phyloP scores from a whole-genome alignment of 768 basidiomycete species.

The Amanita jacksonii region DNA sequence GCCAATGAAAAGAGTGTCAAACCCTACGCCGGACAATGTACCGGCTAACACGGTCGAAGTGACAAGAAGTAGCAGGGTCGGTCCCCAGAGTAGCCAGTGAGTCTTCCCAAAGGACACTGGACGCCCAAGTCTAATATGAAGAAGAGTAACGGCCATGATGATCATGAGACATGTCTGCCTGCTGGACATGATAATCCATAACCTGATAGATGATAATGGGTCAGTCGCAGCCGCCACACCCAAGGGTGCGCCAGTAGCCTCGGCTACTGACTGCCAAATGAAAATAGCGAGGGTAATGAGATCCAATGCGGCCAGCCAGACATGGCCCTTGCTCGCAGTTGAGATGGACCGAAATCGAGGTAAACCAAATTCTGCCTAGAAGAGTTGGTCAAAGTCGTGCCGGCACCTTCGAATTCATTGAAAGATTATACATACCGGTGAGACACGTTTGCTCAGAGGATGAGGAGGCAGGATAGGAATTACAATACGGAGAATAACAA shows the following conservation, averaged over 20 bases:
- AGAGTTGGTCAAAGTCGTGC: constrained; percentile 8
- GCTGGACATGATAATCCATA: constrained; percentile 64
- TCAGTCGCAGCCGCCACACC: constrained; percentile 36
- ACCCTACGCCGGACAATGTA: constrained; percentile 43
- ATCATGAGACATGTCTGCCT: constrained; percentile 63
- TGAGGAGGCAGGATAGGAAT: constrained; percentile 68
- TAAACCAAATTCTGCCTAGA: constrained; percentile 65
- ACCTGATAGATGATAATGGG: constrained; percentile 42
- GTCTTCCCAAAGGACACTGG: constrained; percentile 59
- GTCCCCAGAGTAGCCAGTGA: constrained; percentile 70
- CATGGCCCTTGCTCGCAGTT: constrained; percentile 56
- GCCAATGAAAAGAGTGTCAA: constrained; percentile 50
- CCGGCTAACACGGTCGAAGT: constrained; percentile 53
- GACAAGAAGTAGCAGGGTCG: constrained; percentile 42
- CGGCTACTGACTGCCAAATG: constrained; percentile 53
- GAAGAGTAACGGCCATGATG: constrained; percentile 47
- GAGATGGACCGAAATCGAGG: constrained; percentile 62
- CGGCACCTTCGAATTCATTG: neutral
- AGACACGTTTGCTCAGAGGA: constrained; percentile 63
- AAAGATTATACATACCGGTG: constrained; percentile 42
- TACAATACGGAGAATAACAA: constrained; percentile 67
- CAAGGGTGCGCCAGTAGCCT: constrained; percentile 38
- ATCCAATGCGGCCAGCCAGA: constrained; percentile 67
- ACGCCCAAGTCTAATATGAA: constrained; percentile 62
- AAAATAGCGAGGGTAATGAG: constrained; percentile 52